These are phyloP conservation scores for Aspergillus sp. DNA, from an alignment of 2,329 filamentous ascomycete species.

Conservation along the genomic window DNA sequence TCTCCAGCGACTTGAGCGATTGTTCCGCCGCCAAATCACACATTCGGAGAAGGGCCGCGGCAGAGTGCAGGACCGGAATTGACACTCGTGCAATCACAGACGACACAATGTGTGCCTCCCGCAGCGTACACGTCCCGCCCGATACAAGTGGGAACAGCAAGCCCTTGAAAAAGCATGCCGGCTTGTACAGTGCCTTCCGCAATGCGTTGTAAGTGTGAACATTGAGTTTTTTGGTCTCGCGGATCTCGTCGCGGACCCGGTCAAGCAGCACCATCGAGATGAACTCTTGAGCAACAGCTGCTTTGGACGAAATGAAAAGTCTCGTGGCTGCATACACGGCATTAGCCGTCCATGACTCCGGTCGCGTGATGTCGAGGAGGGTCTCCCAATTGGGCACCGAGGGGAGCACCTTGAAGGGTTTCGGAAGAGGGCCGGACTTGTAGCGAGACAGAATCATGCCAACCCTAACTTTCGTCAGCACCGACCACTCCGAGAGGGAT, in stretches of 20 bases:
- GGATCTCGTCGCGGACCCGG: constrained; percentile 86
- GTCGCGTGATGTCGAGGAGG: constrained; percentile 75
- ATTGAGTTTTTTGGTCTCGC: constrained; percentile 89
- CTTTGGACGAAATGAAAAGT: constrained; percentile 83
- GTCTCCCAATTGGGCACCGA: constrained; percentile 89
- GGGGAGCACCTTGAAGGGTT: constrained; percentile 94
- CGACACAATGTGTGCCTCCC: constrained; percentile 86
- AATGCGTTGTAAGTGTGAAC: constrained; percentile 90
- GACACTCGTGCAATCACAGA: constrained; percentile 78
- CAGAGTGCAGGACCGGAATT: constrained; percentile 85
- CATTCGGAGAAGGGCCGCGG: constrained; percentile 80
- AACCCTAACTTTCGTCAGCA: constrained; percentile 49
- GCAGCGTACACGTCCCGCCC: constrained; percentile 79
- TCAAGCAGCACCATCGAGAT: constrained; percentile 82
- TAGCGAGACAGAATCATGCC: constrained; percentile 84
- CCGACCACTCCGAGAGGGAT: not conserved
- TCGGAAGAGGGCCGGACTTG: constrained; percentile 92
- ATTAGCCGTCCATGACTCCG: constrained; percentile 71
- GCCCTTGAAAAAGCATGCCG: constrained; percentile 93
- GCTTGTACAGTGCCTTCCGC: constrained; percentile 90
- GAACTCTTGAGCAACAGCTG: constrained; percentile 73
- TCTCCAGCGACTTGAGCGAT: constrained; percentile 68
- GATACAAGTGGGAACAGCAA: constrained; percentile 84
- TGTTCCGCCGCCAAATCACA: constrained; percentile 94
- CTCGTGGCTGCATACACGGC: constrained; percentile 82